A percentile compares a stretch with the other conserved stretches of the same genome.
Conservation (phyloP, 495 filamentous ascomycete species). For the Darksidea phi region DNA sequence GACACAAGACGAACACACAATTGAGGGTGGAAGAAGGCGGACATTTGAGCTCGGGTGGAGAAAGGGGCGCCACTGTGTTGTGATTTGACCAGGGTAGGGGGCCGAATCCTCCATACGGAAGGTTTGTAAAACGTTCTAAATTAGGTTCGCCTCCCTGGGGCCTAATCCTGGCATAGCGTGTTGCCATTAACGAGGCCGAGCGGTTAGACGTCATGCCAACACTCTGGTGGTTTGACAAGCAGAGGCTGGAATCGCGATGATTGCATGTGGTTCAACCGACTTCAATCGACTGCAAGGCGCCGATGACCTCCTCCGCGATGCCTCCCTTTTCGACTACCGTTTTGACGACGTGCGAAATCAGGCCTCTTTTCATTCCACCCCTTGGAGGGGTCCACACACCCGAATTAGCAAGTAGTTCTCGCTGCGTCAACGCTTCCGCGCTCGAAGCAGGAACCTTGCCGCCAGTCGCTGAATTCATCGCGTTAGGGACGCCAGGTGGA, state of each 20-base stretch:
- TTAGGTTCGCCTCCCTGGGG: too few species aligned
- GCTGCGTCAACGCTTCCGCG: constrained; percentile 46
- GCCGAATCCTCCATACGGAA: too few species aligned
- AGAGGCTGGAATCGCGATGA: neutral
- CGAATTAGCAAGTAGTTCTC: constrained; percentile 58
- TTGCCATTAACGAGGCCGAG: too few species aligned
- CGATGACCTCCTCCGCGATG: constrained; percentile 79
- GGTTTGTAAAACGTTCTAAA: too few species aligned
- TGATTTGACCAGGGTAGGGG: too few species aligned
- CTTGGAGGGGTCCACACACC: constrained; percentile 77
- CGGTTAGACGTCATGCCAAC: too few species aligned
- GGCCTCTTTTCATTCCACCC: constrained; percentile 68
- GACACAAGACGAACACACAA: too few species aligned
- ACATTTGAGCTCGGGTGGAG: too few species aligned
- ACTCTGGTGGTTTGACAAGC: too few species aligned
- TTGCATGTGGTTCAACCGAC: constrained; percentile 32
- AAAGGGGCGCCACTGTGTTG: too few species aligned
- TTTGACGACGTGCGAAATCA: constrained; percentile 62
- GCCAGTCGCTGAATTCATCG: constrained; percentile 63
- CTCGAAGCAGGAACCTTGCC: constrained; percentile 45
- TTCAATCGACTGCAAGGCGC: constrained; percentile 62
- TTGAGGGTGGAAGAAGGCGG: too few species aligned
- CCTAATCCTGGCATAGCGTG: too few species aligned
- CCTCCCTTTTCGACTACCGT: constrained; percentile 55
- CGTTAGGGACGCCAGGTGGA: constrained; percentile 66